A percentile compares a stretch with the other conserved stretches of the same genome.
These are phyloP conservation scores for Pichia rugopelliculosa DNA, from an alignment of 805 yeast species.

Conservation along the genomic window DNA sequence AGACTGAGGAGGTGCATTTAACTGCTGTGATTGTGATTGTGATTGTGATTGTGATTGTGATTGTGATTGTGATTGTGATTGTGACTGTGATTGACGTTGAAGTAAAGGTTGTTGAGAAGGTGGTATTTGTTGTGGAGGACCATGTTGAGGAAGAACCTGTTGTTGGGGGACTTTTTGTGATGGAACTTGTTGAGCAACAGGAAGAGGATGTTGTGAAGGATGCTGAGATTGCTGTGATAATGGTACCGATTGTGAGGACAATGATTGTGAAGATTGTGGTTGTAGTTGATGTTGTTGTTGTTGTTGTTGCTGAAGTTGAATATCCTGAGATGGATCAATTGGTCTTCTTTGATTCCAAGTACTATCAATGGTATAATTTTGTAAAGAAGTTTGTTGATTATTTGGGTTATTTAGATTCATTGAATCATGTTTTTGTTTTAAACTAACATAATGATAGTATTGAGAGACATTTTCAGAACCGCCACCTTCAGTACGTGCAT, in stretches of 20 bases:
- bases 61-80: constrained; percentile 15
- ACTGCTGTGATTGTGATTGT: constrained; percentile 1
- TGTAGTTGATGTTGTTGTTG: constrained; percentile 12
- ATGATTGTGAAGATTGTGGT: no score
- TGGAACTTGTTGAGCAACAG: no score
- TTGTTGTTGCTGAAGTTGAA: constrained; percentile 8
- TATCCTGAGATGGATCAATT: constrained; percentile 10
- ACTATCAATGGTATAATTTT: constrained; percentile 8
- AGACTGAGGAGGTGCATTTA: neutral
- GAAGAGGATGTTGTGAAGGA: no score
- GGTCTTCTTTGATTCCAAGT: constrained; percentile 17
- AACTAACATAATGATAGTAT: constrained; percentile 56
- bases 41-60: constrained; percentile 5
- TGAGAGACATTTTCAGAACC: constrained; percentile 60
- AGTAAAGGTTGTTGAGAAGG: constrained; percentile 8
- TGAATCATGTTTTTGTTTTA: constrained; percentile 53
- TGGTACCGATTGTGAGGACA: no score
- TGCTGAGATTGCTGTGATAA: no score
- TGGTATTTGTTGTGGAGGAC: no score
- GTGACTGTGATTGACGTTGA: constrained; percentile 3
- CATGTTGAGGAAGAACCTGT: no score
- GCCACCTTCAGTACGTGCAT: constrained; percentile 65
- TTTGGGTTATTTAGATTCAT: constrained; percentile 27
- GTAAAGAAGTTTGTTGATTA: constrained; percentile 11
- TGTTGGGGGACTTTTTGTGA: no score